These are phyloP conservation scores for Saturnispora silvae DNA, from an alignment of 805 yeast genomes.

Conservation along the genomic window DNA sequence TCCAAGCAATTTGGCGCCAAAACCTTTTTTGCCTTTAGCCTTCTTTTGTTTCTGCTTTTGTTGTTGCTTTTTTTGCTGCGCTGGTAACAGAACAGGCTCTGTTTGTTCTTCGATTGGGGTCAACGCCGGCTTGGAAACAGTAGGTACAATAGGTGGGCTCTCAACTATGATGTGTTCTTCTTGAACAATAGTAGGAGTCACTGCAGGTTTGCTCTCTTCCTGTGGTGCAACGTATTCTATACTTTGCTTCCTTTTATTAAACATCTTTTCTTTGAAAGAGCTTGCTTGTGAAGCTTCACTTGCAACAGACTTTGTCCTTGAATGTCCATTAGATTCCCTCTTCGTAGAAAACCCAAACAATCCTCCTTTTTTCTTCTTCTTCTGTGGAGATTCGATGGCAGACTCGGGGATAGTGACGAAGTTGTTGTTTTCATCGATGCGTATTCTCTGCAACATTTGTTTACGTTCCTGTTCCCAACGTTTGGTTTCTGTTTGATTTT, in stretches of 20 bases:
- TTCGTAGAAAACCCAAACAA: slow-evolving; percentile 8
- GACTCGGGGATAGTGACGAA: slow-evolving; percentile 1
- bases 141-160: too few relatives aligned
- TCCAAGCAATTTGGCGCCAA: slow-evolving; percentile 18
- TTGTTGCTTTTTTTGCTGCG: neutral
- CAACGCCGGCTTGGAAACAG: too few relatives aligned
- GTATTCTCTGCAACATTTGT: too few relatives aligned
- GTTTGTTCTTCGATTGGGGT: too few relatives aligned
- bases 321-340: slow-evolving; percentile 8
- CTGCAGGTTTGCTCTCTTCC: too few relatives aligned
- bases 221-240: too few relatives aligned
- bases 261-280: neutral
- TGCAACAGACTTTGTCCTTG: slow-evolving; percentile 2
- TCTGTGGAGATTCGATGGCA: neutral
- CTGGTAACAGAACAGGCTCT: too few relatives aligned
- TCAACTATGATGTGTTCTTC: too few relatives aligned
- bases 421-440: slow-evolving; percentile 1
- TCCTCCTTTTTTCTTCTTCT: neutral
- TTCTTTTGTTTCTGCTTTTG: neutral
- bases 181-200: too few relatives aligned
- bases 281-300: slow-evolving; percentile 6
- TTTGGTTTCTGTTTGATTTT: slow-evolving; percentile 18
- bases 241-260: neutral
- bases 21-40: slow-evolving; percentile 9
- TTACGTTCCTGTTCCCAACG: slow-evolving; percentile 19